Percentiles rank a stretch among this genome's conserved stretches.
Conservation (phyloP, 768 basidiomycete species). For the Nevesoporus exiguus region DNA sequence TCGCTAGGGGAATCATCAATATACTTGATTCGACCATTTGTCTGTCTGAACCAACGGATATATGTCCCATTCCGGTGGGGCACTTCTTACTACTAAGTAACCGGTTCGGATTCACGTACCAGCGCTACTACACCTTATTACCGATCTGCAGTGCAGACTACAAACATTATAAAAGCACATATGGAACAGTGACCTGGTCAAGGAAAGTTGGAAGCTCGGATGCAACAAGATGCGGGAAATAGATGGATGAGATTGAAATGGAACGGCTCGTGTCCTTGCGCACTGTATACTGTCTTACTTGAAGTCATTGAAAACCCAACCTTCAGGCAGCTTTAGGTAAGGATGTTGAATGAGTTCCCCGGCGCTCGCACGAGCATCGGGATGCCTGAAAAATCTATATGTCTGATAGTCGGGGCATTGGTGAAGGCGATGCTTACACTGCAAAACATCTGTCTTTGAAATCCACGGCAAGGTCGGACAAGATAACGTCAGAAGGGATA, state of each 20-base stretch:
- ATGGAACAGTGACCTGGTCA: conserved; percentile 26
- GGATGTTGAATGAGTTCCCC: conserved; percentile 75
- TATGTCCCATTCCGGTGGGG: background rate
- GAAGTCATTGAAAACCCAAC: conserved; percentile 70
- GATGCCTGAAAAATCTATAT: conserved; percentile 50
- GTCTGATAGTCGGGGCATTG: background rate
- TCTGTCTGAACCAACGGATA: background rate
- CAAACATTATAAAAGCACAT: conserved; percentile 34
- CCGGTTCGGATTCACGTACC: conserved; percentile 27
- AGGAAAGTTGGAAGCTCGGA: conserved; percentile 16
- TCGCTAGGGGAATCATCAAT: no score
- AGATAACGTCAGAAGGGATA: conserved; percentile 75
- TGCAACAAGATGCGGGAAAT: conserved; percentile 21
- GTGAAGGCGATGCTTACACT: conserved; percentile 51
- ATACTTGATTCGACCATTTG: no score
- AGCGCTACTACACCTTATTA: conserved; percentile 32
- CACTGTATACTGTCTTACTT: conserved; percentile 20
- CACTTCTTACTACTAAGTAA: background rate
- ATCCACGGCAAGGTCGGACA: conserved; percentile 76
- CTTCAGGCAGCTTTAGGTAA: conserved; percentile 68
- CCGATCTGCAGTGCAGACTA: conserved; percentile 23
- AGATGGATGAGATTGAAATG: conserved; percentile 29
- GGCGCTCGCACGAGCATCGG: conserved; percentile 77
- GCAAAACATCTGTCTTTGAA: conserved; percentile 90
- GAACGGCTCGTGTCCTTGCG: conserved; percentile 15